phyloP scores from a whole-genome alignment of 1,284 basidiomycete genomes.

The Fistulinella staudtii region DNA sequence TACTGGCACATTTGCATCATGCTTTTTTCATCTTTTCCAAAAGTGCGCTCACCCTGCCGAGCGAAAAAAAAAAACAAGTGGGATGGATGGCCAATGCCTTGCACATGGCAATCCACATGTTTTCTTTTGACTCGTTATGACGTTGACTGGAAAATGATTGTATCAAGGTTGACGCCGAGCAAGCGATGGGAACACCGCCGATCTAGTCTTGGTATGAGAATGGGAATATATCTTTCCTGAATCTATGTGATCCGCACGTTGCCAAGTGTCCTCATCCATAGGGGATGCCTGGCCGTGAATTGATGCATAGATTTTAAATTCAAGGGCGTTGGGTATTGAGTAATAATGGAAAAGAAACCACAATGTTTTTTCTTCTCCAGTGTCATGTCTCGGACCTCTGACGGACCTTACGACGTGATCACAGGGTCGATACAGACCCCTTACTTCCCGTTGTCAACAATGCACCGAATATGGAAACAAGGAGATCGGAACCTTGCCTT shows the following conservation, averaged over 20 bases:
- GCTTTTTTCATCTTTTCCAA: too few species aligned
- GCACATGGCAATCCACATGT: neutral
- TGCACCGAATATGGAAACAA: neutral
- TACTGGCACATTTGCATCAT: too few species aligned
- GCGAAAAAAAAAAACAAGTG: neutral
- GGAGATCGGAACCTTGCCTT: neutral
- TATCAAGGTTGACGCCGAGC: too few species aligned
- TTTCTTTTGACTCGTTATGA: neutral
- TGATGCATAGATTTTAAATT: too few species aligned
- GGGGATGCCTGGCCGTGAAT: too few species aligned
- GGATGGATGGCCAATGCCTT: neutral
- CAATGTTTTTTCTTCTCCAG: neutral
- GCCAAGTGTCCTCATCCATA: too few species aligned
- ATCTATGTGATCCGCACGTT: too few species aligned
- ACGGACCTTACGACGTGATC: too few species aligned
- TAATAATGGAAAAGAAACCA: neutral
- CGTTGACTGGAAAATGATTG: neutral
- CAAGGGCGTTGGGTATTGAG: too few species aligned
- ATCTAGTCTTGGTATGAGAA: slow-evolving; percentile 11
- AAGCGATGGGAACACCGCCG: slow-evolving; percentile 12
- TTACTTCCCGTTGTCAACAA: neutral
- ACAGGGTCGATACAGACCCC: neutral
- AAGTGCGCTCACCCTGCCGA: neutral
- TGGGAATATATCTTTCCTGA: neutral
- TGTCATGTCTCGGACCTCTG: neutral